phyloP scores from a whole-genome alignment of 495 filamentous ascomycete species.

The Aspergillus campestris region DNA sequence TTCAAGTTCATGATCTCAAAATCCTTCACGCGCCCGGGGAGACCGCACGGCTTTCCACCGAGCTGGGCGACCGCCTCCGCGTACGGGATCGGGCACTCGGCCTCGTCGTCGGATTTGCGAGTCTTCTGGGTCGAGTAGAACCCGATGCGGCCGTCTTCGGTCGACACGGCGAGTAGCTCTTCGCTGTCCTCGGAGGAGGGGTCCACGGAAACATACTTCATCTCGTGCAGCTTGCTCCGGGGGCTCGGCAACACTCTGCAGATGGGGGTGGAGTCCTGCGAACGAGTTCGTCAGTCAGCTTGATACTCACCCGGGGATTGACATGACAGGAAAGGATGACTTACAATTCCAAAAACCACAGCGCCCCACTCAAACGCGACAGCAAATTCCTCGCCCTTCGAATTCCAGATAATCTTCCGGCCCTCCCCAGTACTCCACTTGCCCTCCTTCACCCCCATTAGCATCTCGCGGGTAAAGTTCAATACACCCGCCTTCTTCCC shows the following conservation, averaged over 20 bases:
- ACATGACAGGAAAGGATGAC: constrained; percentile 13
- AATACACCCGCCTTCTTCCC: constrained; percentile 90
- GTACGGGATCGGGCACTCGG: constrained; percentile 33
- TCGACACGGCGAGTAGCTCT: constrained; percentile 67
- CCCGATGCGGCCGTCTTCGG: constrained; percentile 81
- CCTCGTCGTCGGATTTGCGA: constrained; percentile 19
- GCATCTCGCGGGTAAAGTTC: constrained; percentile 62
- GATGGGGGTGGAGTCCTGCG: constrained; percentile 65
- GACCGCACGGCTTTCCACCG: constrained; percentile 60
- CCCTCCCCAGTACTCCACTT: constrained; percentile 74
- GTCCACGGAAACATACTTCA: constrained; percentile 56
- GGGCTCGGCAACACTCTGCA: constrained; percentile 60
- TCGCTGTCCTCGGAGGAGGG: constrained; percentile 31
- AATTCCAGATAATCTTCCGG: constrained; percentile 74
- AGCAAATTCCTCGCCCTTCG: constrained; percentile 67
- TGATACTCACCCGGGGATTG: not conserved
- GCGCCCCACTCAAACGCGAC: constrained; percentile 84
- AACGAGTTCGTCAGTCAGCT: constrained; percentile 8
- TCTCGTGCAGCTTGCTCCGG: constrained; percentile 71
- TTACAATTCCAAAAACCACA: constrained; percentile 72
- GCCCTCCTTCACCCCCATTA: constrained; percentile 66
- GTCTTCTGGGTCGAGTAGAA: constrained; percentile 65
- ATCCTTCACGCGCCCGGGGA: constrained; percentile 75
- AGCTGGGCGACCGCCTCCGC: constrained; percentile 63
- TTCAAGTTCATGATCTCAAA: constrained; percentile 55